Evolutionary conservation across 2,329 filamentous ascomycete genomes (phyloP).

Genomic region (Clarireedia sp.): DNA sequence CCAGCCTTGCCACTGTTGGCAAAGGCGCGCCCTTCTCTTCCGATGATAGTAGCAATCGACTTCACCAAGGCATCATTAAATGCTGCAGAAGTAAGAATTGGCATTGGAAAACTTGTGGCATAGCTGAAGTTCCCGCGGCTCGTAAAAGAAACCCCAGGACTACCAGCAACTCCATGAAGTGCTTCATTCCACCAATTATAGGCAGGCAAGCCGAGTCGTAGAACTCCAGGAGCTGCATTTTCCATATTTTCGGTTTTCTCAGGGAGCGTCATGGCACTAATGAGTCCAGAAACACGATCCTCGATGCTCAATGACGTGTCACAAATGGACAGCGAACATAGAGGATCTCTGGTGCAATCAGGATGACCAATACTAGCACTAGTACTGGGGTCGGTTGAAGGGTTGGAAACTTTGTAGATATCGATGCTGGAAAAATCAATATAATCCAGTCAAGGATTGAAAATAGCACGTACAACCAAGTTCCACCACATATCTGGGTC

Average conservation of each 20-base stretch:
- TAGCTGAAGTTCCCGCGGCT: background rate
- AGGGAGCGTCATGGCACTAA: background rate
- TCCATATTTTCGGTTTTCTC: background rate
- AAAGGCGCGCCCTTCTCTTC: slow-evolving; percentile 57
- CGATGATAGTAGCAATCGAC: slow-evolving; percentile 36
- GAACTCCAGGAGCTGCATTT: background rate
- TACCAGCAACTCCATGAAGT: background rate
- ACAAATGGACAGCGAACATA: background rate
- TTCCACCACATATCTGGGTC: background rate
- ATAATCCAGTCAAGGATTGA: background rate
- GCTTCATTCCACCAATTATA: slow-evolving; percentile 4
- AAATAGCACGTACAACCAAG: background rate
- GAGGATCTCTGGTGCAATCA: background rate
- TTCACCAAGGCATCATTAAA: background rate
- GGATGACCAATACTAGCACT: background rate
- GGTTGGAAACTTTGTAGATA: background rate
- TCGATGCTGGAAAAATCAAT: background rate
- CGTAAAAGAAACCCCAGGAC: background rate
- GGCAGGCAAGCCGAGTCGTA: background rate
- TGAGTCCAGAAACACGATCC: background rate
- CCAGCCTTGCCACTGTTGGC: slow-evolving; percentile 50
- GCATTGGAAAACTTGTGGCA: background rate
- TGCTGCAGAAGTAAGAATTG: background rate
- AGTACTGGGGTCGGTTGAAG: background rate
- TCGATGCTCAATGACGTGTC: background rate